Evolutionary conservation across 371 early-diverging fungal species (phyloP), one percentile per base, ranked within the genome.

Genomic region (Mortierella sp.): DNA sequence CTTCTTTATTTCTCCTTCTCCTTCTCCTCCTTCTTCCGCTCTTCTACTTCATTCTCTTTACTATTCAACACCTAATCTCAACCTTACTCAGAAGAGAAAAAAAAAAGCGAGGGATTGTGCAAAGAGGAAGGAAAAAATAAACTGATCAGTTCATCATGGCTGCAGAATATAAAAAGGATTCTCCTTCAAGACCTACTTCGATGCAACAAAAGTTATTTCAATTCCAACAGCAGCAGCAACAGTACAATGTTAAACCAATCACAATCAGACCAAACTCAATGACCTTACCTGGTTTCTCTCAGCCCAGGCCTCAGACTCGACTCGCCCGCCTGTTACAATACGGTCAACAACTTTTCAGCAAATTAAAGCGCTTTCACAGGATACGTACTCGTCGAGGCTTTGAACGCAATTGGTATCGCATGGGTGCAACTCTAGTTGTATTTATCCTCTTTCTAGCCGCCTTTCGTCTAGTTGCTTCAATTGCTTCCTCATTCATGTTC

Each of bases 181-280:
- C 51, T 23, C 51, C 51, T 15, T 61, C 66, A 1, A 61, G 70
- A n/a, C 76, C 70, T 31, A 31, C 43, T 26, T 66, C 75, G 31
- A 61, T 69, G 34, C 75, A 68, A 15, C 70, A 75, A 60, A 68
- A 75, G 57, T 34, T 61, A 9, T 45, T 35, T 23, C 54, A 55
- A 3, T 31, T 60, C 23, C 74, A 73, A n/a, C 64, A 63, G 26
- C 61, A 49, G 10, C 68, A 64, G 3, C 64, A 65, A 28, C 57
- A 67, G 40, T 62, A 72, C 66, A 35, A 69, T 61, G 73, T 73
- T 58, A 78, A 73, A 34, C 79, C 79, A 56, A 78, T 78, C 64
- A 78, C 73, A 47, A 78, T 78, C 70, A 45, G 74, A 12, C 5
- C 79, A 37, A 73, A 72, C 59, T 69, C 74, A 0, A 70, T 70